Base-by-base conservation (phyloP, 2,329 filamentous ascomycete species). In the Aspergillus oerlinghausenensis region DNA sequence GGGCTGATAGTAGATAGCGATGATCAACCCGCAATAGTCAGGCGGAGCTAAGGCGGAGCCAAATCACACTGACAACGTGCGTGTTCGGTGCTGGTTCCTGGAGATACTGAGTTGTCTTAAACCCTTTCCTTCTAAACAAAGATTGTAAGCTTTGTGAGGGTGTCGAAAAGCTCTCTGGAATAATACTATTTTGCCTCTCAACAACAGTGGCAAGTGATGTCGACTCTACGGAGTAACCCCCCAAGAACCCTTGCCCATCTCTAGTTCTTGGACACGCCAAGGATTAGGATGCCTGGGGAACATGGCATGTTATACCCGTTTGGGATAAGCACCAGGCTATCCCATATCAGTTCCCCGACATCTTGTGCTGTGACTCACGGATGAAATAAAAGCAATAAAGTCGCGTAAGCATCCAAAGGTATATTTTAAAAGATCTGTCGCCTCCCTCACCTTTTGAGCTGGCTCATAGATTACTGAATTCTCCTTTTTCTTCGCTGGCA, bases 61-160 rank as follows among this genome's bases (percentile, higher is more conserved):
- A 63, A 62, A 59, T 51, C 55, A 56, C 47, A 59, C 53, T 61
- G 63, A 62, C 64, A 64, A 65, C 62, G 57, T 58, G 63, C 52
- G 55, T 52, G 32, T 56, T 50, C 47, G 26, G 28, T 43, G 52
- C 21, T 29, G 17, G 17, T 26, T 28, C 6, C 4, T 43, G n/a
- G 35, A 14, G 32, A 23, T 14, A 40, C 19, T 51, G 19, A 29
- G 32, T 54, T 19, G 29, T 54, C 23, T 32, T 26, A 7, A 6
- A 7, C 28, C 10, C n/a, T 4, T 26, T 21, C n/a, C 11, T 23
- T 51, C 25, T 17, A 53, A 23, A 51, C n/a, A 23, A 23, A 23
- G 8, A 19, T 43, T 35, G 14, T 38, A 14, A 17, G 14, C 2
- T 38, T 17, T 17, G 32, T 7, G 32, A 38, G 32, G 32, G 11